Base-by-base conservation (phyloP, 805 yeast genomes). In the Monosporozyma aerobia region DNA sequence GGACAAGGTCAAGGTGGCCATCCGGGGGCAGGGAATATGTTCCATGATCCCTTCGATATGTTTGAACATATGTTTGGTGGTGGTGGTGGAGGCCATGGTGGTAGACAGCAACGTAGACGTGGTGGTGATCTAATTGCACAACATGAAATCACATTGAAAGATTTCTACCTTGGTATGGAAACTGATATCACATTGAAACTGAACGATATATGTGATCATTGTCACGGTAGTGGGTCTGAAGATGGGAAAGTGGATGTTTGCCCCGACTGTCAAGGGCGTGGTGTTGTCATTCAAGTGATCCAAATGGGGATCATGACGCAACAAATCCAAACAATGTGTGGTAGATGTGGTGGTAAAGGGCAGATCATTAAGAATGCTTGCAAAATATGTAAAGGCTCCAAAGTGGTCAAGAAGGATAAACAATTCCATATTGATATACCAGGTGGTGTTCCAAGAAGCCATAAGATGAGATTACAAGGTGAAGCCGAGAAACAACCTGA, bases 261-360 rank as follows among this genome's bases (percentile, higher is more conserved):
- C 74, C 57, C 68, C 0, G 71, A 70, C 49, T 94, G 99, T 73
- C 67, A 74, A 11, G 99, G 99, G 5, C 69, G 71, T 27, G 99
- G 99, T 29, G 74, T 83, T 23, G 69, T 79, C 40, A 65, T 82
- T 7, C 78, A 83, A 52, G 76, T 80, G 49, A 75, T 85, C 54
- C 95, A 90, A 65, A 69, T 92, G 58, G 97, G 88, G 0, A 95
- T 95, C 7, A 87, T 94, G 89, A 73, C 87, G 56, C 98, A 94
- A 69, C 86, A 83, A 56, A 76, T 90, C 59, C 92, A 87, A 65
- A 77, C 82, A 45, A 75, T 77, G 3, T 94, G 99, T 76, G 89
- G 85, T 51, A 70, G 72, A 50, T 94, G 99, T 75, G 70, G 73
- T 10, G 98, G 98, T 37, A 71, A 75, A 45, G 99, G 99, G 11